Percentiles rank a stretch among this genome's conserved stretches.
phyloP scores from a whole-genome alignment of 2,329 filamentous ascomycete genomes.

The Trichophyton benhamiae region DNA sequence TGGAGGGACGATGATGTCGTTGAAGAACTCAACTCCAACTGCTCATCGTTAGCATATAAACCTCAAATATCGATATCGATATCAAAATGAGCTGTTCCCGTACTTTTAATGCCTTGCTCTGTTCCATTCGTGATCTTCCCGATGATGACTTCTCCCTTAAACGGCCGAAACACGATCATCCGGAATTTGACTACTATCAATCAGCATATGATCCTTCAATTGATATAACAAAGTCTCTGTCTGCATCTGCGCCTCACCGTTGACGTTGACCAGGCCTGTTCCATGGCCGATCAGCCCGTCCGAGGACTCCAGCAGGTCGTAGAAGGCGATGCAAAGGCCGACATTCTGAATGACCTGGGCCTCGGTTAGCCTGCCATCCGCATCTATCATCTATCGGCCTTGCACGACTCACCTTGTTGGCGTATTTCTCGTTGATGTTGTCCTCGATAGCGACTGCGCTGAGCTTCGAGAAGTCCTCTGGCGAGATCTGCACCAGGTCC shows the following conservation, averaged over 20 bases:
- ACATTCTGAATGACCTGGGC: slow-evolving; percentile 74
- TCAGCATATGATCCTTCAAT: neutral
- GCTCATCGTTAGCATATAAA: neutral
- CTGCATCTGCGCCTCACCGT: slow-evolving; percentile 43
- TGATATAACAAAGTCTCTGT: neutral
- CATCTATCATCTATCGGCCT: neutral
- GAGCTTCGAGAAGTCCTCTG: slow-evolving; percentile 70
- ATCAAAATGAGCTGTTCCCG: slow-evolving; percentile 15
- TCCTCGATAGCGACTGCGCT: slow-evolving; percentile 82
- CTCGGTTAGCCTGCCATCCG: neutral
- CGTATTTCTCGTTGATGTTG: slow-evolving; percentile 93
- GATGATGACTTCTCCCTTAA: slow-evolving; percentile 83
- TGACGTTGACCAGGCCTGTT: slow-evolving; percentile 84
- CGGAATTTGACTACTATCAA: slow-evolving; percentile 66
- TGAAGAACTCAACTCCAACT: slow-evolving; percentile 86
- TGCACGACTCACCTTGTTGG: slow-evolving; percentile 57
- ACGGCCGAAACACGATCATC: slow-evolving; percentile 85
- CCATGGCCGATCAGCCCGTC: slow-evolving; percentile 92
- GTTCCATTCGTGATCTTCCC: slow-evolving; percentile 69
- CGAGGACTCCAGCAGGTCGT: slow-evolving; percentile 77
- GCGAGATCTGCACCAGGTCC: slow-evolving; percentile 85
- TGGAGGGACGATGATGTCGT: slow-evolving; percentile 72
- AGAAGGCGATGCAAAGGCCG: slow-evolving; percentile 84
- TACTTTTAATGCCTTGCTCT: slow-evolving; percentile 59
- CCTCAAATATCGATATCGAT: neutral